Base-by-base conservation (phyloP, 345 rosid genomes). In the Brassica carinata region DNA sequence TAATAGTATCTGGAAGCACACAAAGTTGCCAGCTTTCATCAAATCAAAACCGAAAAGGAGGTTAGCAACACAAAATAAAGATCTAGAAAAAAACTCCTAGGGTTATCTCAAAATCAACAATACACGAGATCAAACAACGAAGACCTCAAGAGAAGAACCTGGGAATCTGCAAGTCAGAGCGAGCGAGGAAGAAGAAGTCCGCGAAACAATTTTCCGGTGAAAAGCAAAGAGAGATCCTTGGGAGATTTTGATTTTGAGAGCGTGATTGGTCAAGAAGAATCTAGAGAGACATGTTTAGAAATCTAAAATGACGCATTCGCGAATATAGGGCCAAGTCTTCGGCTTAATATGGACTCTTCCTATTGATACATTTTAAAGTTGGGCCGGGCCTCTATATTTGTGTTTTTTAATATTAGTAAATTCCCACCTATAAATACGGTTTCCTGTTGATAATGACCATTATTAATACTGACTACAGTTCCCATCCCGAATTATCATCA, bases 261-360 rank as follows among this genome's bases (percentile, higher is more conserved):
- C 30, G 30, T 27, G 18, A 26, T 59, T 40, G 38, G 43, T 51
- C 69, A 76, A 51, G 73, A 81, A 81, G 77, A 81, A 65, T 76
- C 77, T 76, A 81, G 80, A 81, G 48, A 75, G 34, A 13, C 73
- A 13, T 72, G 80, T 81, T 71, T 45, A 13, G 43, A n/a, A 27
- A 40, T 61, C 78, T 68, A 74, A 74, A 48, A 30, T 40, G 77
- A 40, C 64, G 69, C 69, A 17, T 31, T 78, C 83, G 74, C 74
- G 83, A 74, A 79, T 79, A 59, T 74, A 79, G 83, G 64, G 64
- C 63, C 61, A 9, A 61, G 65, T 11, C 34, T 62, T 30, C 68
- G 69, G 69, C 58, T 71, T 51, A 80, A 69, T 68, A 40, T 73
- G 61, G 74, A 69, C 8, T 69, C 33, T 23, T 26, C 15, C 64